Evolutionary conservation across 176 grass and related monocot species (phyloP), one percentile per base, ranked within the genome.

Genomic region (Avena sativa): DNA sequence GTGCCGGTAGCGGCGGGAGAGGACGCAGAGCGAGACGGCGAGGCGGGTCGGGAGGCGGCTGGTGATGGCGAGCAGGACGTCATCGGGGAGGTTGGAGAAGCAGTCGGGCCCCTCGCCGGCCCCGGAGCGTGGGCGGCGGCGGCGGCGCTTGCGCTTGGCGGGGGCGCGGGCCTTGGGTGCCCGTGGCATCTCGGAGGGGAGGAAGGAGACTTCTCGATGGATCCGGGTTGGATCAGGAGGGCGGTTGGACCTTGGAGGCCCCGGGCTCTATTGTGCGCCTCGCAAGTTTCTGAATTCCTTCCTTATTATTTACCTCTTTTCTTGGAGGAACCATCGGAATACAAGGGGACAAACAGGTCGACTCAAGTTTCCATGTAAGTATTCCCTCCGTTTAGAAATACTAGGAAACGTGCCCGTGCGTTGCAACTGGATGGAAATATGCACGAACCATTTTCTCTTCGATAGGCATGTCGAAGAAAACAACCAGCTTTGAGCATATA

Each of bases 41-140:
- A 38, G 44, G 89, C 82, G 78, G 75, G 85, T 87, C 13, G 84
- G 30, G 65, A 93, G 80, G 32, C 78, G 81, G 81, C 14, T 47
- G 88, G 84, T 7, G 85, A 93, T 88, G 75, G 12, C 12, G 76
- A 83, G 85, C 57, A 93, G 69, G 40, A 88, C 44, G 50, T 90
- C 81, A 46, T 85, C 81, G 12, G 46, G 63, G 66, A 93, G 76
- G 82, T 9, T 21, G 70, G 85, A 85, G 36, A 93, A 75, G 40
- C 6, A 56, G 62, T 93, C 91, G 25, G 34, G 73, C 14, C 9
- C 0, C 48, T 53, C 25, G 48, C 46, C 3, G 73, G 73, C 25
- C 23, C 12, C 73, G 73, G 46, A 12, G 23, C 25, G 9, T 25
- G 46, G 48, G 49, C 46, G 73, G 73, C 73, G 48, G 40, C 53